Evolutionary conservation across 306 rosid genomes (phyloP), one percentile per base, ranked within the genome.

Genomic region (Corylus americana): DNA sequence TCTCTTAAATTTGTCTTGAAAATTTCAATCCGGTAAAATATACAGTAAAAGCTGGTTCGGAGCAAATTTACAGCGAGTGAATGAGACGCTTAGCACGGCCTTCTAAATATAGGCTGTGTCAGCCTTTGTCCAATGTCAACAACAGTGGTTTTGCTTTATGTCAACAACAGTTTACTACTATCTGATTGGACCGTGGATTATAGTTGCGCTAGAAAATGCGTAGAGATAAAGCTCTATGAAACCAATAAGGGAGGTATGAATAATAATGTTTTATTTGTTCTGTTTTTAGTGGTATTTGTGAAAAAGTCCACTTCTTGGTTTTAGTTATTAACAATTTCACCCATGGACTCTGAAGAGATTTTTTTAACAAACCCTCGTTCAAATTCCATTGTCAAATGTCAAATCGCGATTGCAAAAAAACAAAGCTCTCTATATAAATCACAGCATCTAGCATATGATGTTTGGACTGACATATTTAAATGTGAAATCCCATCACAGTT

Each of bases 61-160:
- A 50, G 74, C 78, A 71, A 62, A 68, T 54, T 54, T 29, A 27
- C 42, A 64, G 82, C 79, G 64, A 78, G 85, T 82, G 82, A 59
- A 45, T 1, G 2, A 13, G 47, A 45, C 75, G 71, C 58, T 18
- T 17, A 53, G 39, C 16, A 39, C 39, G 16, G 29, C 76, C n/a
- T 39, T 11, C 55, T 22, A 59, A 10, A 27, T 3, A 6, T 16
- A 14, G 0, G 4, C 72, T n/a, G 27, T 58, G 31, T 58, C 80
- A 49, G 71, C 62, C 8, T 27, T 67, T 55, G 42, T 54, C 50
- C 53, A 9, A 8, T 63, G 20, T 29, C 71, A 50, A 10, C 53
- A 49, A 49, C 53, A 49, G 53, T 49, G 11, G 4, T 8, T 2
- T 8, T n/a, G 27, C 62, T 7, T 7, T 17, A 20, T 55, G 62